Base-by-base conservation (phyloP, 768 basidiomycete genomes). In the Boletellus sp. region DNA sequence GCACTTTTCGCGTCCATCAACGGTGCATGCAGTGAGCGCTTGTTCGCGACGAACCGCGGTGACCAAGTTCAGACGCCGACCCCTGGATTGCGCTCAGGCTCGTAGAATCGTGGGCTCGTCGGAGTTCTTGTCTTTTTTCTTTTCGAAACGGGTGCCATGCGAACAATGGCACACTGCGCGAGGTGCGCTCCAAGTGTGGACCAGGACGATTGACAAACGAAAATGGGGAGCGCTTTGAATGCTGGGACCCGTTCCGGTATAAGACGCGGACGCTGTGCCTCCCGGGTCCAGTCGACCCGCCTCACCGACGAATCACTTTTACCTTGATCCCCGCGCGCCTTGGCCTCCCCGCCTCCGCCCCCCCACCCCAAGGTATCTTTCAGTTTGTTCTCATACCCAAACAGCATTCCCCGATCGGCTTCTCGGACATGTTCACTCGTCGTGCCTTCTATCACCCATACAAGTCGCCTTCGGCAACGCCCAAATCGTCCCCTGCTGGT, bases 401-500 rank as follows among this genome's bases (percentile, higher is more conserved):
- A 20, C 16, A 6, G 16, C 24, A 39, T 32, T 16, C 5, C 24
- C 15, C 23, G 33, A 44, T 23, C 26, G 10, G 35, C 19, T 48
- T 40, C 31, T 15, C 39, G 50, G 20, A 42, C 32, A 63, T 69
- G 67, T 63, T 57, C 28, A 43, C 45, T 13, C 55, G 52, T 10
- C 54, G 51, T 20, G 28, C 35, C 4, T 20, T 26, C 16, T 44
- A 58, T 34, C 48, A 59, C 26, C 62, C 60, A 13, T 53, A 53
- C 40, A 63, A 52, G 28, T 26, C 22, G 7, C 16, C 57, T 35
- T n/a, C 33, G 10, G 51, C 46, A n/a, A 17, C 33, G 10, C 53
- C 46, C 19, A 24, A 37, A n/a, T 33, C 28, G 16, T 33, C 59
- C n/a, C 56, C 65, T 64, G 58, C 68, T 55, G 63, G 66, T 12